Evolutionary conservation across 352 stramenopile species (phyloP), one percentile per base, ranked within the genome.

Genomic region (Phytopythium chamaehyphon): DNA sequence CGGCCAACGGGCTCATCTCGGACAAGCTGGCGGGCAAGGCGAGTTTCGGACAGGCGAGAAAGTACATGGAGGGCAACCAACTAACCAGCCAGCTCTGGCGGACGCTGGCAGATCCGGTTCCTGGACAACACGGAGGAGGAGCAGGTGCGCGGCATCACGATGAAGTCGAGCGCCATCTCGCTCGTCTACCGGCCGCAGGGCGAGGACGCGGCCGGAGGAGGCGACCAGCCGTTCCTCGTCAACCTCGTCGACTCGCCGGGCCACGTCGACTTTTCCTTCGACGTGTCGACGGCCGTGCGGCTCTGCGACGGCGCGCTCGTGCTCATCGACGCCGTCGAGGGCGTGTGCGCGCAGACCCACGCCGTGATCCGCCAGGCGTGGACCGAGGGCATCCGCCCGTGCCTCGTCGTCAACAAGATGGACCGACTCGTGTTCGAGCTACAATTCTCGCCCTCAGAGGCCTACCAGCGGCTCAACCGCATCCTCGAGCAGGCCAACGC

Each of bases 321-420:
- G 21, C 82, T 99, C 7, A 93, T 99, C 18, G 96, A 99, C 64
- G 95, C 86, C 8, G 93, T 98, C 2, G 95, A 99, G 63, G 96
- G 96, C 23, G 89, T 98, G 21, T 98, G 94, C 63, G 91, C 95
- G 2, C 88, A 98, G 59, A 98, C 95, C 0, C 66, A 71, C 38
- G 66, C 66, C 0, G 90, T 98, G 2, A 76, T 99, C 33, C 81
- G 93, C 21, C 92, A 98, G 73, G 96, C 95, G 26, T 96, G 94
- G 74, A 67, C 92, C 28, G 93, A 98, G 66, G 83, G 96, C 39
- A 88, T 98, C 47, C 85, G 93, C 4, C 90, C 93, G 7, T 95
- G 97, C 55, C 79, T 99, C 22, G 88, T 99, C 16, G 87, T 99
- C 55, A 99, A 98, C 69, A 99, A 99, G 68, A 87, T 99, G 53